Percentiles rank a stretch among this genome's conserved stretches.
Conservation (phyloP, 2,329 filamentous ascomycete species). For the Neofusicoccum sp. region DNA sequence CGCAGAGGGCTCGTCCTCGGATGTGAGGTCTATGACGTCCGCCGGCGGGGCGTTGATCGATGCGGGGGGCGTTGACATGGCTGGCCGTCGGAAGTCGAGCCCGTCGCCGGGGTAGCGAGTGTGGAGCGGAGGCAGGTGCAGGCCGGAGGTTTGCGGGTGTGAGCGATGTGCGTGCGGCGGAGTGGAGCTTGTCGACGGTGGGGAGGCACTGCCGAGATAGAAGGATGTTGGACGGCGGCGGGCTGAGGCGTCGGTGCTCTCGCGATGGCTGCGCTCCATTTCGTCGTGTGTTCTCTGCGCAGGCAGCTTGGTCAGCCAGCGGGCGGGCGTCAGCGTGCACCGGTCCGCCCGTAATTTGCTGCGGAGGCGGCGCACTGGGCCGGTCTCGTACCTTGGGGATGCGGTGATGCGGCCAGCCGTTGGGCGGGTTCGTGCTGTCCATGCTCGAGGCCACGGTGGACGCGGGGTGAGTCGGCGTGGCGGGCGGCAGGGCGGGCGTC, state of each 20-base stretch:
- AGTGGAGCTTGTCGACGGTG: conserved; percentile 7
- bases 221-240: conserved; percentile 21
- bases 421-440: conserved; percentile 9
- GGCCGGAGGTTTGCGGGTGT: conserved; percentile 22
- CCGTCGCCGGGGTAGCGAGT: conserved; percentile 50
- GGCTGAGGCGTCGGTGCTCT: conserved; percentile 28
- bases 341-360: neutral
- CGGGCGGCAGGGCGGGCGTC: neutral
- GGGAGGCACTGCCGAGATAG: conserved; percentile 21
- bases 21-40: conserved; percentile 39
- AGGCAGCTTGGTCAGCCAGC: conserved; percentile 14
- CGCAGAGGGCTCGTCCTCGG: conserved; percentile 32
- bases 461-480: neutral
- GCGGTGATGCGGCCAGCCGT: conserved; percentile 21
- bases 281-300: conserved; percentile 34
- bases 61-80: conserved; percentile 28
- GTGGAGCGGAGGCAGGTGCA: conserved; percentile 25
- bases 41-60: conserved; percentile 1
- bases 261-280: conserved; percentile 31
- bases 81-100: conserved; percentile 54
- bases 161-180: conserved; percentile 13
- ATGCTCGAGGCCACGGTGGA: neutral
- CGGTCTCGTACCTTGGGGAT: conserved; percentile 21
- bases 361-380: neutral
- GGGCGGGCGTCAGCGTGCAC: neutral